Percentiles rank a stretch among this genome's conserved stretches.
These are phyloP conservation scores for Hemileccinum impolitum DNA, from an alignment of 768 basidiomycete genomes.

Conservation along the genomic window DNA sequence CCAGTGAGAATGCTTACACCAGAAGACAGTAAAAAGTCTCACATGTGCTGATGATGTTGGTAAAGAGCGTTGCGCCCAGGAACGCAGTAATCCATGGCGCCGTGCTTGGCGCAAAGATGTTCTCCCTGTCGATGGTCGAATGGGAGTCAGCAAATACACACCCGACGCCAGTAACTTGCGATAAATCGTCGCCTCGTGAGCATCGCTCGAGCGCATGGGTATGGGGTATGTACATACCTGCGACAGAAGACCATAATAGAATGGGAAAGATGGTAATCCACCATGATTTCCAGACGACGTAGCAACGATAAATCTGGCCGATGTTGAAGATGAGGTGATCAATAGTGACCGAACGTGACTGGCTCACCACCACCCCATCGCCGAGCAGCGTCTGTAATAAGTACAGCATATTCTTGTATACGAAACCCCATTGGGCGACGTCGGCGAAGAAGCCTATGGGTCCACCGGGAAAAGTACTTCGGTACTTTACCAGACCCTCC, in stretches of 20 bases:
- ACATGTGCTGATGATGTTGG: conserved; percentile 23
- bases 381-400: conserved; percentile 22
- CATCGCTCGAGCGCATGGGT: too few species aligned
- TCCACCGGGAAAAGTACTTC: conserved; percentile 19
- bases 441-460: conserved; percentile 26
- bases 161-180: conserved; percentile 14
- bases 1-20: background rate
- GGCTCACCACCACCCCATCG: conserved; percentile 19
- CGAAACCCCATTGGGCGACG: conserved; percentile 24
- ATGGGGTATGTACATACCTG: background rate
- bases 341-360: background rate
- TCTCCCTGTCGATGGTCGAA: conserved; percentile 3
- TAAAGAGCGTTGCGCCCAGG: conserved; percentile 15
- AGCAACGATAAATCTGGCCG: conserved; percentile 27
- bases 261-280: conserved; percentile 20
- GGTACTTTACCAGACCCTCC: conserved; percentile 21
- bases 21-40: background rate
- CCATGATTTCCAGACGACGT: conserved; percentile 25
- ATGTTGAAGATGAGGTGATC: background rate
- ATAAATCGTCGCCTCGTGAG: background rate
- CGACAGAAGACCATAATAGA: conserved; percentile 15
- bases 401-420: conserved; percentile 24
- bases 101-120: conserved; percentile 17
- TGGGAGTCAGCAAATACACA: conserved; percentile 15
- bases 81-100: conserved; percentile 24